A percentile compares a stretch with the other conserved stretches of the same genome.
These are phyloP conservation scores for Xylariomycetidae sp. DNA, from an alignment of 2,329 filamentous ascomycete genomes.

Conservation along the genomic window DNA sequence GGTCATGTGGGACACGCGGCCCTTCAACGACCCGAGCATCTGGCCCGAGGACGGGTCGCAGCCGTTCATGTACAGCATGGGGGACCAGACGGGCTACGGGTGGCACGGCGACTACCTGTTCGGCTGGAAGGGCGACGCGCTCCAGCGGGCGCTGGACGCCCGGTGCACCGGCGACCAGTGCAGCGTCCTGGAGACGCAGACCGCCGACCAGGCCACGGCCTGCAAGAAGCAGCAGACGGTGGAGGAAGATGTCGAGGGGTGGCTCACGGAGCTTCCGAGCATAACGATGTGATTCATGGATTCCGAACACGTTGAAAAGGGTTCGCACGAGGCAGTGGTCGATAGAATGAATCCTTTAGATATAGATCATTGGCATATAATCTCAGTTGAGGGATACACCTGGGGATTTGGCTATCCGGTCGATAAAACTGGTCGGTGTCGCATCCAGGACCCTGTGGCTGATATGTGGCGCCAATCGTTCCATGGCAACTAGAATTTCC, in stretches of 20 bases:
- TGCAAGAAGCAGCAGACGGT: constrained; percentile 4
- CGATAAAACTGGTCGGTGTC: too few relatives aligned
- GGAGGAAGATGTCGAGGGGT: constrained; percentile 5
- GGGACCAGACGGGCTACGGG: constrained; percentile 25
- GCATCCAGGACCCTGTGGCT: too few relatives aligned
- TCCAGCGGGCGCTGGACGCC: constrained; percentile 23
- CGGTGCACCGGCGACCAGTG: constrained; percentile 23
- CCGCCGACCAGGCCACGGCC: constrained; percentile 11
- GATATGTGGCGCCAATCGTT: too few relatives aligned
- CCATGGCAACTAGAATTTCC: too few relatives aligned
- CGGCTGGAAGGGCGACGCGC: constrained; percentile 28
- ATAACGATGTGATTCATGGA: too few relatives aligned
- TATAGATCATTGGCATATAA: too few relatives aligned
- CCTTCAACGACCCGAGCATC: constrained; percentile 13
- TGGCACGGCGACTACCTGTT: constrained; percentile 31
- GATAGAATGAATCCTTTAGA: too few relatives aligned
- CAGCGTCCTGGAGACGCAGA: constrained; percentile 13
- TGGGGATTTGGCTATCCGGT: too few relatives aligned
- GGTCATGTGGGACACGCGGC: constrained; percentile 18
- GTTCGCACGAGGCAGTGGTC: too few relatives aligned
- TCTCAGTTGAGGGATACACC: too few relatives aligned
- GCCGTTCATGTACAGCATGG: constrained; percentile 16
- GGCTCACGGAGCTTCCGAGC: too few relatives aligned
- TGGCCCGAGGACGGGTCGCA: constrained; percentile 24
- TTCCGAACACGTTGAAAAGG: too few relatives aligned